Evolutionary conservation across 305 asterid genomes (phyloP).

Genomic region (Solanum hybrid): DNA sequence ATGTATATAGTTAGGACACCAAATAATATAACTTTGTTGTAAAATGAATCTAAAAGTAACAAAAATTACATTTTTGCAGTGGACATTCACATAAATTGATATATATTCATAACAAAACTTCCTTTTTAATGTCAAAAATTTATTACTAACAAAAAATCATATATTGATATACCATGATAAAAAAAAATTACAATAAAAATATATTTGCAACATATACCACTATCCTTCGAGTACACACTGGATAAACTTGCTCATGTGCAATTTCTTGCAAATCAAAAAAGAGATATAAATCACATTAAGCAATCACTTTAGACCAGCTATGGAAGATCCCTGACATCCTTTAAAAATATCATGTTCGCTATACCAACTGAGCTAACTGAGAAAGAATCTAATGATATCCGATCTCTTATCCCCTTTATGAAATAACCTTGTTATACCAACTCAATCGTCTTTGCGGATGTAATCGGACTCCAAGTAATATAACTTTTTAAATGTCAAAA

Average conservation of each 20-base stretch:
- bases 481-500: background rate
- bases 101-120: background rate
- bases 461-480: background rate
- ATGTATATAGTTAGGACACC: background rate
- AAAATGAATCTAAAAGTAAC: background rate
- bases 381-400: background rate
- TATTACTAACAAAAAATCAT: background rate
- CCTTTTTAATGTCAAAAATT: background rate
- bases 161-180: background rate
- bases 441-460: background rate
- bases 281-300: background rate
- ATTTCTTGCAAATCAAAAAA: background rate
- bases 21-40: background rate
- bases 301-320: fast-evolving
- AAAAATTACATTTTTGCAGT: background rate
- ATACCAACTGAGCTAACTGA: background rate
- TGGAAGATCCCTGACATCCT: background rate
- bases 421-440: background rate
- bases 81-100: background rate
- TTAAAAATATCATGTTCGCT: background rate
- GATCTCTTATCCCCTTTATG: background rate
- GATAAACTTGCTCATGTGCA: background rate
- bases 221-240: background rate
- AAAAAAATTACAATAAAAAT: background rate
- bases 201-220: background rate